Base-by-base conservation (phyloP, 805 yeast genomes). In the Metahyphopichia silvanorum region DNA sequence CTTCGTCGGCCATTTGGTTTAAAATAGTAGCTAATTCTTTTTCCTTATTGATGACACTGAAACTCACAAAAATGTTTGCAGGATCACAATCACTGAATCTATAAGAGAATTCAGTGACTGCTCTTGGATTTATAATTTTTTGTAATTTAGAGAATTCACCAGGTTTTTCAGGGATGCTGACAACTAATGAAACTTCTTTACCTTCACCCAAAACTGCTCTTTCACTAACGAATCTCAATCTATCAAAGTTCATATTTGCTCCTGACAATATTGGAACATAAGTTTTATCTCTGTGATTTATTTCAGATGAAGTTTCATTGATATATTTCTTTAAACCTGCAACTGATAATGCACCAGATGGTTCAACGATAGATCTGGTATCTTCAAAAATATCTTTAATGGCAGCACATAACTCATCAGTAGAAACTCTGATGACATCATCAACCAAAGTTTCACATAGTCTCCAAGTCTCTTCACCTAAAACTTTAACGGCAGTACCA, bases 191-290 rank as follows among this genome's bases (percentile, higher is more conserved):
- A 5, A 87, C 95, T 66, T 93, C 99, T 47, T 82, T 86, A 35
- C 98, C 98, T 57, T 91, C 98, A 63, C 98, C 99, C n/a, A 93
- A 72, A 32, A 86, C 94, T 10, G 98, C 97, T 61, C 99, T 82
- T 61, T 93, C 99, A 37, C 95, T 78, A 14, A 93, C 97, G 59
- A 93, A 93, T 56, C 99, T 75, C 49, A 93, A 71, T 49, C 99
- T 76, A 60, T 91, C 98, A 55, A 93, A 93, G 66, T 94, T 91
- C 95, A 93, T 89, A 62, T 93, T 93, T 21, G 99, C 99, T 38
- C 99, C 99, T 14, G 95, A 83, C 35, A 93, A 69, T 15, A 93
- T 73, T 5, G 97, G 91, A 24, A 86, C 82, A 49, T 86, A 88
- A 1, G 86, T 79, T 42, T 79, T 75, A 30, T 69, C 62, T 4